Percentiles rank a stretch among this genome's conserved stretches.
Evolutionary conservation across 2,329 filamentous ascomycete species (phyloP).

Genomic region (Harringtonia lauricola): DNA sequence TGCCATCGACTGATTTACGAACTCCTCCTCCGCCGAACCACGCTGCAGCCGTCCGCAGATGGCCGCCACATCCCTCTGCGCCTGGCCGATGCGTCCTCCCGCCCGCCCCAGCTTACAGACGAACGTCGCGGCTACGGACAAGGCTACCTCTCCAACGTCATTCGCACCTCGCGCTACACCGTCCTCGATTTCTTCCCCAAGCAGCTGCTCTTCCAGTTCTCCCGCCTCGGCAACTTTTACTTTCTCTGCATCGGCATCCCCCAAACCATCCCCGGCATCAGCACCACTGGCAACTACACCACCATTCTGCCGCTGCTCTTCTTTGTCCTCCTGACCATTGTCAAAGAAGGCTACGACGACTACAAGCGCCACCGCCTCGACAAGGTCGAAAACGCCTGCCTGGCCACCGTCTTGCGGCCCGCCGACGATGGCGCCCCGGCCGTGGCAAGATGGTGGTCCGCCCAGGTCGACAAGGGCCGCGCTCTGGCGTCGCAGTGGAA

Average conservation of each 20-base stretch:
- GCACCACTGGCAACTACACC: constrained; percentile 65
- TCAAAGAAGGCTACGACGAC: constrained; percentile 82
- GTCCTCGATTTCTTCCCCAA: constrained; percentile 77
- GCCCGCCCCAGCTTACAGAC: constrained; percentile 27
- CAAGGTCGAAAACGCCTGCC: constrained; percentile 62
- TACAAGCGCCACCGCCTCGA: constrained; percentile 70
- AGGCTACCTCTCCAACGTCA: constrained; percentile 47
- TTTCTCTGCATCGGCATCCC: constrained; percentile 76
- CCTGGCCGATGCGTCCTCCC: constrained; percentile 21
- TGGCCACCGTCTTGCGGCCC: constrained; percentile 31
- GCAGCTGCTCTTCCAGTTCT: constrained; percentile 77
- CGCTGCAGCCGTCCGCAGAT: constrained; percentile 15
- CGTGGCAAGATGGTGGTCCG: no score
- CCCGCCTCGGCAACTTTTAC: constrained; percentile 77
- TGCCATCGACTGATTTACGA: not conserved
- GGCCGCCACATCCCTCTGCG: constrained; percentile 20
- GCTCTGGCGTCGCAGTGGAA: no score
- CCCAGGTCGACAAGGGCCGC: no score
- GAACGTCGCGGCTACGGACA: constrained; percentile 37
- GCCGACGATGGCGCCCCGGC: not conserved
- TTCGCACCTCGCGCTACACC: constrained; percentile 75
- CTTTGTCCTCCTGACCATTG: constrained; percentile 70
- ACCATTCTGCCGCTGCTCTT: constrained; percentile 64
- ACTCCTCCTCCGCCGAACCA: not conserved
- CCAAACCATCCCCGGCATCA: constrained; percentile 69